Evolutionary conservation across 2,329 filamentous ascomycete genomes (phyloP).

Genomic region (Trichoderma sp.): DNA sequence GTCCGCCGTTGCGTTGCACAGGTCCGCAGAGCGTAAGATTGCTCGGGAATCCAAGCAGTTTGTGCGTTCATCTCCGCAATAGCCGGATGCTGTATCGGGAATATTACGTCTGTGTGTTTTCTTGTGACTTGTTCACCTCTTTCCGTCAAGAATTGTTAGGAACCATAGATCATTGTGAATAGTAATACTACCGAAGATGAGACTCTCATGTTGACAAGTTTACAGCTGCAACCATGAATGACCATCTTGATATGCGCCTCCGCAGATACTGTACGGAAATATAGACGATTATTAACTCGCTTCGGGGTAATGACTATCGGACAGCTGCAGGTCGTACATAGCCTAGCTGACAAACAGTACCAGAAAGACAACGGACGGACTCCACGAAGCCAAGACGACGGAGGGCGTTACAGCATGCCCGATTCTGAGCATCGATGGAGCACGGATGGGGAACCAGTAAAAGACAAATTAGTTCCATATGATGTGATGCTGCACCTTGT

Average conservation of each 20-base stretch:
- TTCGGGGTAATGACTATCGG: not conserved
- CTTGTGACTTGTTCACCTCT: not conserved
- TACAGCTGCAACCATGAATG: not conserved
- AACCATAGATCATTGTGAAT: not conserved
- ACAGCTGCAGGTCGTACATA: not conserved
- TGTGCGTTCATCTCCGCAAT: not conserved
- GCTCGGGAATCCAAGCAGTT: not conserved
- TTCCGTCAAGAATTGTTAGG: not conserved
- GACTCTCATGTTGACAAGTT: not conserved
- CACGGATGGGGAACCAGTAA: not conserved
- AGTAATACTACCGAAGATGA: no score
- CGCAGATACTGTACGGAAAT: not conserved
- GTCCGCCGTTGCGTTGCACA: not conserved
- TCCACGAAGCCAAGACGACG: not conserved
- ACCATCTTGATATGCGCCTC: not conserved
- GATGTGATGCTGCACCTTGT: not conserved
- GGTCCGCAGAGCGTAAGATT: not conserved
- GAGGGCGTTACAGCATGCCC: not conserved
- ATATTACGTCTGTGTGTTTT: not conserved
- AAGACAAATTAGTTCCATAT: not conserved
- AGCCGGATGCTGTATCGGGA: not conserved
- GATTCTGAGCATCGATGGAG: not conserved
- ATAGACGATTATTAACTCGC: not conserved
- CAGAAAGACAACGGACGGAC: not conserved
- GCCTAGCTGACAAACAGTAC: not conserved